A percentile compares a stretch with the other conserved stretches of the same genome.
Conservation (phyloP, 441 rosid genomes). For the Gossypium schwendimanii region DNA sequence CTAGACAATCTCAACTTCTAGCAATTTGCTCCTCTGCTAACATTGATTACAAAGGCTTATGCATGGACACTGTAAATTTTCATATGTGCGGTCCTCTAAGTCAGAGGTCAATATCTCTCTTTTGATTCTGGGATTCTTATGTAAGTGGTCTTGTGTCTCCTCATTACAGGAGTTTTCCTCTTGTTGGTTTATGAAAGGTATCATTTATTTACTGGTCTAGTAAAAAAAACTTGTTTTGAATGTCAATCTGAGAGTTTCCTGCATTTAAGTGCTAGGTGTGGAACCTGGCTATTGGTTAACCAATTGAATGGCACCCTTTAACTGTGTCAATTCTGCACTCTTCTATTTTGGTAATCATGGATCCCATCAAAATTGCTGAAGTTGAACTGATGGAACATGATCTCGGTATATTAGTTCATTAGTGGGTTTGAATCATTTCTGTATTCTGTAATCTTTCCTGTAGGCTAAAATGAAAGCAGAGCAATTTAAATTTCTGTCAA, state of each 20-base stretch:
- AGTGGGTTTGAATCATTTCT: slow-evolving; percentile 14
- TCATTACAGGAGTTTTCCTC: neutral
- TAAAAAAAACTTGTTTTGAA: neutral
- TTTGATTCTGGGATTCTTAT: neutral
- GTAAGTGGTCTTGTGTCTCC: neutral
- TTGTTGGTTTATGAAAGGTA: neutral
- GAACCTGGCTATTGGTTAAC: neutral
- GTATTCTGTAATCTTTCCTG: slow-evolving; percentile 22
- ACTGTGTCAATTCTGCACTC: neutral
- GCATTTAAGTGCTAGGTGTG: neutral
- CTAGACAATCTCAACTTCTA: neutral
- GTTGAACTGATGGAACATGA: slow-evolving; percentile 3
- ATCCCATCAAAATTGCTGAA: neutral
- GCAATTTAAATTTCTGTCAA: slow-evolving; percentile 81
- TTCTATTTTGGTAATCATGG: neutral
- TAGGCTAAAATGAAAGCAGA: slow-evolving; percentile 98
- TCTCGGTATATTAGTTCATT: slow-evolving; percentile 1
- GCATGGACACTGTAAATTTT: neutral
- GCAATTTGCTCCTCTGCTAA: neutral
- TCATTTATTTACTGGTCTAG: neutral
- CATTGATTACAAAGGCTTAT: neutral
- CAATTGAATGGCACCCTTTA: neutral
- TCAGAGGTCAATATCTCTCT: neutral
- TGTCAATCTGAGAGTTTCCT: neutral
- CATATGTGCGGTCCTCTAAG: neutral